Evolutionary conservation across 2,329 filamentous ascomycete genomes (phyloP).

Genomic region (Cordyceps sp.): DNA sequence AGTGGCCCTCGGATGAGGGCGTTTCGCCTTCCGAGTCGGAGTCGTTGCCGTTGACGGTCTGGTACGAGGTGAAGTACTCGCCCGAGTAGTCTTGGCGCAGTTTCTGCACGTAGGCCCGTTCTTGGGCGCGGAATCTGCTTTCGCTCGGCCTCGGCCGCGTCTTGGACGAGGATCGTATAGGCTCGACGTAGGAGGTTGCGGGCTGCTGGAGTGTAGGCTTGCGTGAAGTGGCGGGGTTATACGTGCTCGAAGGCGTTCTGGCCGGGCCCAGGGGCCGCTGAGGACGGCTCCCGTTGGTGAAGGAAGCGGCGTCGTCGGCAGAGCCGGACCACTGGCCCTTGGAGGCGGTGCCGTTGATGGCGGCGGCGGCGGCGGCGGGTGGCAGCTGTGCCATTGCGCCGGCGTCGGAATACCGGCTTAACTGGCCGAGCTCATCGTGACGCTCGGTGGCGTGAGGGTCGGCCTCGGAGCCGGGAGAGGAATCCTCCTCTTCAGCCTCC

Average conservation of each 20-base stretch:
- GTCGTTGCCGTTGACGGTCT: conserved; percentile 44
- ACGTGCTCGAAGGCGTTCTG: conserved; percentile 64
- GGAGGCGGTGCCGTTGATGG: conserved; percentile 15
- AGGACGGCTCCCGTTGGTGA: conserved; percentile 24
- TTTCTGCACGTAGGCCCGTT: conserved; percentile 87
- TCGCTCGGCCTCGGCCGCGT: conserved; percentile 30
- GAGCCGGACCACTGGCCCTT: conserved; percentile 21
- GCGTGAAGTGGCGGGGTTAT: conserved; percentile 50
- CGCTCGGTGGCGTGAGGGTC: conserved; percentile 30
- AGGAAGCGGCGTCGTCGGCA: conserved; percentile 12
- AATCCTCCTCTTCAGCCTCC: conserved; percentile 9
- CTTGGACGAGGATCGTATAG: conserved; percentile 34
- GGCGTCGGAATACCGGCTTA: conserved; percentile 25
- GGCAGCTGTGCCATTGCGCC: conserved; percentile 11
- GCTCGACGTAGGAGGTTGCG: conserved; percentile 19
- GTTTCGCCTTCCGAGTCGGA: conserved; percentile 86
- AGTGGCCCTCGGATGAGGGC: conserved; percentile 66
- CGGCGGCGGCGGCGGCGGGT: conserved; percentile 16
- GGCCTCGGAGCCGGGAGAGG: conserved; percentile 12
- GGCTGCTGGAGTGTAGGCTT: conserved; percentile 24
- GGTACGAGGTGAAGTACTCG: conserved; percentile 60
- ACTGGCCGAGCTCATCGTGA: conserved; percentile 29
- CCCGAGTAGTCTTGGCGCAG: conserved; percentile 54
- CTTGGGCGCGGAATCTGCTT: conserved; percentile 40
- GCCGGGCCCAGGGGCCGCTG: conserved; percentile 53